Percentiles rank a stretch among this genome's conserved stretches.
Conservation (phyloP, 768 basidiomycete species). For the Sporobolomyces phaffii region DNA sequence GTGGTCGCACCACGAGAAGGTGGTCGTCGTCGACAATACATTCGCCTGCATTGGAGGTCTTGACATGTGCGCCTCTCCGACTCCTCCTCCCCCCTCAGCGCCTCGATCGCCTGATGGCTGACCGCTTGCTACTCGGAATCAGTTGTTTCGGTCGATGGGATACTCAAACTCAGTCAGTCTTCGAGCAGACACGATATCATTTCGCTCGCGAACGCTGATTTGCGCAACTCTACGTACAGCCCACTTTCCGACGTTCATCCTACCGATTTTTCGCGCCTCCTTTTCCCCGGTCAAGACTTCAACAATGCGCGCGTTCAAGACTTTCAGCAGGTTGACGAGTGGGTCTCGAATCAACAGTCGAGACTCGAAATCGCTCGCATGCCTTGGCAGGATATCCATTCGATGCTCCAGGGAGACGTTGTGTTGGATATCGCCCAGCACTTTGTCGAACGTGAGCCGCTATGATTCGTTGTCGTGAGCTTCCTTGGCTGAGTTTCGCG, state of each 20-base stretch:
- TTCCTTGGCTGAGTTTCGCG: too few relatives aligned
- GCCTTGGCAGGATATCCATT: slow-evolving; percentile 57
- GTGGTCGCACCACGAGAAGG: slow-evolving; percentile 84
- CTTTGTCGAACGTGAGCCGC: slow-evolving; percentile 61
- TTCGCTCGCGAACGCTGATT: too few relatives aligned
- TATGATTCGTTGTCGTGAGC: not conserved
- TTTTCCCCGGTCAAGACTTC: slow-evolving; percentile 91
- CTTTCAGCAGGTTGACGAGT: slow-evolving; percentile 68
- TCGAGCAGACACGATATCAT: not conserved
- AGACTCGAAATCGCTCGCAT: slow-evolving; percentile 32
- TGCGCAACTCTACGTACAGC: too few relatives aligned
- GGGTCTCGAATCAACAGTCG: slow-evolving; percentile 37
- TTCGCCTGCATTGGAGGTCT: slow-evolving; percentile 84
- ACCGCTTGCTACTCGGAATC: not conserved
- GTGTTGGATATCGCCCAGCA: slow-evolving; percentile 90
- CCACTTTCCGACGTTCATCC: slow-evolving; percentile 90
- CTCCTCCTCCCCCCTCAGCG: not conserved
- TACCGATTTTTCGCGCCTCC: slow-evolving; percentile 67
- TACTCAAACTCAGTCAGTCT: slow-evolving; percentile 60
- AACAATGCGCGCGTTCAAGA: slow-evolving; percentile 79
- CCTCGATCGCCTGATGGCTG: not conserved
- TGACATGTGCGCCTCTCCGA: slow-evolving; percentile 62
- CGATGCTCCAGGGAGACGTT: slow-evolving; percentile 71
- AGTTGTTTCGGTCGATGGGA: slow-evolving; percentile 85
- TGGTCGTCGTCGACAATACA: slow-evolving; percentile 77